Base-by-base conservation (phyloP, 768 basidiomycete species). In the Podaxis sp. region DNA sequence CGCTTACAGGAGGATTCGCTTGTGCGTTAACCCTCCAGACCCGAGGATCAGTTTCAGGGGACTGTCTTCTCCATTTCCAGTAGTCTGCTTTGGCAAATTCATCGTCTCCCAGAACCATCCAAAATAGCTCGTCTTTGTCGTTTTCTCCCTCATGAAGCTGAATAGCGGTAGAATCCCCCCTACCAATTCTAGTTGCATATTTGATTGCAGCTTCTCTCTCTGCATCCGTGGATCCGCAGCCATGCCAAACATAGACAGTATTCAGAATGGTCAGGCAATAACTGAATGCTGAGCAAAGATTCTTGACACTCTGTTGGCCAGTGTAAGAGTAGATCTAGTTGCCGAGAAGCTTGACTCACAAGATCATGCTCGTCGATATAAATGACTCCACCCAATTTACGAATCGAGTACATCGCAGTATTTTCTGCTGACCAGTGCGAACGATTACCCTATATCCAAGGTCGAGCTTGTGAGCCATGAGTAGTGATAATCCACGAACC, bases 271-370 rank as follows among this genome's bases (percentile, higher is more conserved):
- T 82, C 37, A 91, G 64, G 65, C 90, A 92, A 69, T 89, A 93
- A 65, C 89, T 91, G 71, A 86, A 93, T n/a, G 82, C 92, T 9
- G 91, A 93, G 69, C 91, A 93, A 1, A 94, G 74, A 67, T 89
- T 90, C 61, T 76, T 81, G 64, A 88, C 73, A 59, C 70, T 77
- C 89, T 88, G 51, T 5, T 35, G 38, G 58, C 27, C 50, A 25
- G 54, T 16, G 61, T 25, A 35, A 28, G 18, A 50, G 36, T 44
- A 55, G 36, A 14, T 37, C 42, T 40, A n/a, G 11, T 54, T 5
- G 25, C 4, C 35, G 52, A 59, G 11, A 21, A 44, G n/a, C 18
- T 13, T 18, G 6, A 58, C 79, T 65, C 66, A 91, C 91, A 61
- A 90, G 70, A 63, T 93, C 87, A 44, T 84, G 76, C 67, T 93